A percentile compares a stretch with the other conserved stretches of the same genome.
phyloP scores from a whole-genome alignment of 23 red algal species.

The Agarophyton chilense region DNA sequence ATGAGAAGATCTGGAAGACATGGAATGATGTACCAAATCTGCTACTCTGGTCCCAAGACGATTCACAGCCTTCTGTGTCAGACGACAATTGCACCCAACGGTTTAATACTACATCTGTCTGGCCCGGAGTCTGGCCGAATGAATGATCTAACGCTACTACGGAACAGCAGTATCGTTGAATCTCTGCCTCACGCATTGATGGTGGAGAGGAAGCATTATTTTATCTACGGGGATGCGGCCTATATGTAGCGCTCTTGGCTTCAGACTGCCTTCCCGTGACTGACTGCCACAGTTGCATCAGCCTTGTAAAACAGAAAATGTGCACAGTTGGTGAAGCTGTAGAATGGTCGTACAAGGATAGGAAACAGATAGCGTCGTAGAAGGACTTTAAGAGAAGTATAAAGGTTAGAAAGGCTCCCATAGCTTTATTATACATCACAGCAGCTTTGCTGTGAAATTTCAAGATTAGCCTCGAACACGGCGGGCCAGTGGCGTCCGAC shows the following conservation, averaged over 20 bases:
- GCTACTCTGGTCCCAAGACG: slow-evolving; percentile 39
- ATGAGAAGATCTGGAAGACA: slow-evolving; percentile 19
- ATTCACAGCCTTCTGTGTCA: slow-evolving; percentile 8
- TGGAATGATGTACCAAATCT: background rate
- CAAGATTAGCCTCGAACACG: background rate
- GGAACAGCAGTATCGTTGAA: background rate
- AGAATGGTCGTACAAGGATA: background rate
- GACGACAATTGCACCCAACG: slow-evolving; percentile 31
- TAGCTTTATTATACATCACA: background rate
- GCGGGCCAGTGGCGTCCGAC: background rate
- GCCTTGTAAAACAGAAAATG: background rate
- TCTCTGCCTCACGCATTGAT: background rate
- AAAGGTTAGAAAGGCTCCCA: background rate
- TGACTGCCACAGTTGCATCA: background rate
- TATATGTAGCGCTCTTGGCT: background rate
- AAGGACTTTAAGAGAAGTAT: background rate
- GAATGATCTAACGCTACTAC: slow-evolving; percentile 34
- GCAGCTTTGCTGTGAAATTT: background rate
- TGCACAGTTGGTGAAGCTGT: background rate
- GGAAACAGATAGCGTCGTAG: background rate
- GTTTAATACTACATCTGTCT: slow-evolving; percentile 20
- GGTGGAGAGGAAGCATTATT: background rate
- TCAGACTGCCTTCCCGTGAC: background rate
- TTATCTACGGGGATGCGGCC: background rate
- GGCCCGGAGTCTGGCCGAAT: background rate